Conservation (phyloP, 805 yeast species). For the Lipomyces starkeyi region DNA sequence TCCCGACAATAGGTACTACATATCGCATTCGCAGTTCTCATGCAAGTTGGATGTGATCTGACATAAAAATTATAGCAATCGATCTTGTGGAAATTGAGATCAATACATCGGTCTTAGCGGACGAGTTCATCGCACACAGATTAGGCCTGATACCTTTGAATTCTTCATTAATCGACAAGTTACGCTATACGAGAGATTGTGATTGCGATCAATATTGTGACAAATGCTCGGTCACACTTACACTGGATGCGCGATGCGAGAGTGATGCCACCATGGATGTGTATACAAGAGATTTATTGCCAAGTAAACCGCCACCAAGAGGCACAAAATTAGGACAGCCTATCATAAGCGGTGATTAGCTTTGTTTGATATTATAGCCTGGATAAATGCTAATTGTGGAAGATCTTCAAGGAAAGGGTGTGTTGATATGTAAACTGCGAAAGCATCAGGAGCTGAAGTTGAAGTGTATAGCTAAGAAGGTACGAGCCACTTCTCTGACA, state of each 20-base stretch:
- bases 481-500: conserved; percentile 69
- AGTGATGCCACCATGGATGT: conserved; percentile 87
- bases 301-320: conserved; percentile 49
- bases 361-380: not conserved
- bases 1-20: conserved; percentile 73
- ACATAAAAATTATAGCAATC: conserved; percentile 58
- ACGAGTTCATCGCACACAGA: conserved; percentile 94
- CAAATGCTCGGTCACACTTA: conserved; percentile 87
- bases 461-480: conserved; percentile 95
- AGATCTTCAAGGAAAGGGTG: conserved; percentile 79
- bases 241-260: conserved; percentile 86
- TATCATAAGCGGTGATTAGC: conserved; percentile 56
- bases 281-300: conserved; percentile 78
- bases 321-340: conserved; percentile 72
- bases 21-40: not conserved
- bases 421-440: conserved; percentile 87
- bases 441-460: conserved; percentile 89
- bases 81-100: conserved; percentile 93
- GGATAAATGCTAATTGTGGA: not conserved
- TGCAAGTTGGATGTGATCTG: not conserved
- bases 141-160: conserved; percentile 90
- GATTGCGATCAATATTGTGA: conserved; percentile 98
- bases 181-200: conserved; percentile 63
- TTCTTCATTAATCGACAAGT: conserved; percentile 77
- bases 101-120: conserved; percentile 94